These are phyloP conservation scores for Lasiodiplodia gonubiensis DNA, from an alignment of 2,329 filamentous ascomycete genomes.

Conservation along the genomic window DNA sequence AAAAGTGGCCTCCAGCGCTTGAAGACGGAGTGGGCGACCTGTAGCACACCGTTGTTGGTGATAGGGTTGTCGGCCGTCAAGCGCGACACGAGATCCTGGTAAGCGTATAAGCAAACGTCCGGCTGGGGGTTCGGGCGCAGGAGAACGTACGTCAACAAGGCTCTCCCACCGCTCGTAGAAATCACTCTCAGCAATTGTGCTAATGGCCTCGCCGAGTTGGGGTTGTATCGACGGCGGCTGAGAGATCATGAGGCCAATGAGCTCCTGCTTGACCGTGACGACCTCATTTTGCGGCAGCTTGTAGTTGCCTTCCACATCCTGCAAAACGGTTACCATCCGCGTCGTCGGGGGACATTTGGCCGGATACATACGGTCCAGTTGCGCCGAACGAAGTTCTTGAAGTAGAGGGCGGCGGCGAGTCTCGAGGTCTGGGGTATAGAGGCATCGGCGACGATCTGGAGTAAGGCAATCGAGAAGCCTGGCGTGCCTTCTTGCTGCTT, in stretches of 20 bases:
- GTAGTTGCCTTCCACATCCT: constrained; percentile 93
- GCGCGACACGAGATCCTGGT: constrained; percentile 82
- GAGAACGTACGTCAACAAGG: constrained; percentile 72
- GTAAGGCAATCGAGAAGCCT: constrained; percentile 81
- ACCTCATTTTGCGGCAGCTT: constrained; percentile 86
- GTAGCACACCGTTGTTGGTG: constrained; percentile 90
- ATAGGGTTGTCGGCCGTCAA: constrained; percentile 81
- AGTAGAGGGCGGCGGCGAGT: constrained; percentile 86
- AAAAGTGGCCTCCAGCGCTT: constrained; percentile 94
- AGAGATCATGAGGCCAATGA: constrained; percentile 95
- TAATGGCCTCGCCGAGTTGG: constrained; percentile 95
- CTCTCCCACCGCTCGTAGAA: constrained; percentile 97
- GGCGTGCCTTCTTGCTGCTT: constrained; percentile 80
- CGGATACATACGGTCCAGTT: constrained; percentile 76
- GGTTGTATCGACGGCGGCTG: constrained; percentile 87
- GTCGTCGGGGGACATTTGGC: constrained; percentile 1
- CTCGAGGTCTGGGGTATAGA: constrained; percentile 77
- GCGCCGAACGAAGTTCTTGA: constrained; percentile 97
- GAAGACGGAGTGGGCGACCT: constrained; percentile 98
- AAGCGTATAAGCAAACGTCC: constrained; percentile 20
- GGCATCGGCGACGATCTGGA: constrained; percentile 85
- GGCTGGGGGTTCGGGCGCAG: neutral
- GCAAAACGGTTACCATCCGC: constrained; percentile 29
- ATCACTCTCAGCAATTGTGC: constrained; percentile 95
- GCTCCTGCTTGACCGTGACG: constrained; percentile 86